Base-by-base conservation (phyloP, 495 filamentous ascomycete genomes). In the Penicillium pancosmium region DNA sequence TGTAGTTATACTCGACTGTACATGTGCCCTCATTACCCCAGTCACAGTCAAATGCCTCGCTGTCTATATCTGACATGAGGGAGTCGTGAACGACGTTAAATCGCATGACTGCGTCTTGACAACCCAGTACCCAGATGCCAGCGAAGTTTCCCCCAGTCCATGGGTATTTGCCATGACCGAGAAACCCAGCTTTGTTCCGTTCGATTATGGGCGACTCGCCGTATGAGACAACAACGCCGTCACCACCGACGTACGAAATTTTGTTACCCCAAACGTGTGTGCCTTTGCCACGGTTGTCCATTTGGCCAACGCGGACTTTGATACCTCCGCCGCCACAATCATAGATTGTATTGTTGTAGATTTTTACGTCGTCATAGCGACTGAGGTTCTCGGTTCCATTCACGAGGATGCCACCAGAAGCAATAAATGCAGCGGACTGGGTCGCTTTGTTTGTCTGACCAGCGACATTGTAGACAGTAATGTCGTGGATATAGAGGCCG, bases 1-100 rank as follows among this genome's bases (percentile, higher is more conserved):
- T 60, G 44, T 60, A 60, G 16, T 60, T 60, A 40, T 60, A 60
- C 18, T 60, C 57, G 31, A 60, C 57, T 5, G 57, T 60, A 36
- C 57, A 60, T 8, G 57, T 60, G 5, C 57, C 57, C 7, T 54
- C 50, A 12, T 54, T 54, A 2, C 57, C 57, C 51, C 50, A 54
- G 27, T 60, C 57, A 31, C 57, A 60, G 31, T 60, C 57, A 25
- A 60, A 60, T 40, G 57, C 57, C 43, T 60, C 57, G 13, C 57
- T 60, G 34, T 60, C 57, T 36, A 59, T 18, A 23, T 59, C 50
- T 12, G 56, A 59, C 56, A 59, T 59, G 50, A 59, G 40, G 0
- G 50, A 59, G 12, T 53, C 50, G 23, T 59, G 50, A 7, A 59
- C 56, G 16, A 59, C 50, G n/a, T 59, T 59, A 31, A 35, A 48